Base-by-base conservation (phyloP, 768 basidiomycete genomes). In the Butyriboletus loyo region DNA sequence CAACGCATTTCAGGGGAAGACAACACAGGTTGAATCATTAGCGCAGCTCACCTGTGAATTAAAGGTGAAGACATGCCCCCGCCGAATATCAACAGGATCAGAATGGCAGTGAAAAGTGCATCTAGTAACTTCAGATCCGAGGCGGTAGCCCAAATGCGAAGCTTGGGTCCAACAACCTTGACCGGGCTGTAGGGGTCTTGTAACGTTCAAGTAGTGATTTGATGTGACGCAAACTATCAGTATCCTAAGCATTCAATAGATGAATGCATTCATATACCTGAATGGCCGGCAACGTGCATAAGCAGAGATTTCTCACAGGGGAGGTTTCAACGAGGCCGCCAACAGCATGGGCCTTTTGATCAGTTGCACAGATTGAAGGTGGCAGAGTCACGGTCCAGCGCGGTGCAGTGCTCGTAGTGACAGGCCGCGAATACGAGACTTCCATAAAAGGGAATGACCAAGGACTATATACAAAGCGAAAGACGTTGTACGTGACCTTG, bases 381-480 rank as follows among this genome's bases (percentile, higher is more conserved):
- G 24, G 50, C 30, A 31, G 46, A 15, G 30, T n/a, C n/a, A n/a
- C n/a, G n/a, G n/a, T 15, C 14, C 15, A 13, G 22, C 9, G 27
- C 13, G 28, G 46, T 53, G 52, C 51, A 5, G 53, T 54, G 51
- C 32, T 6, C 35, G 31, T 53, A 31, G 50, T 4, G 40, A 53
- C 28, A 0, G 46, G 2, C 14, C 27, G 38, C 21, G 38, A 31
- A 31, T 22, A 21, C 22, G 15, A 6, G 31, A 22, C 25, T 21
- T 40, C 37, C 50, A 53, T 52, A 53, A 53, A 40, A 28, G 32
- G 52, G 22, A 34, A 28, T 17, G 1, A 2, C 30, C n/a, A n/a
- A n/a, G n/a, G n/a, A n/a, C n/a, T 9, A 36, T 45, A 46, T 54
- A 55, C 42, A 51, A 17, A 28, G n/a, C 42, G 19, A 21, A 42